Base-by-base conservation (phyloP, 2,329 filamentous ascomycete species). In the Aspergillaceae sp. region DNA sequence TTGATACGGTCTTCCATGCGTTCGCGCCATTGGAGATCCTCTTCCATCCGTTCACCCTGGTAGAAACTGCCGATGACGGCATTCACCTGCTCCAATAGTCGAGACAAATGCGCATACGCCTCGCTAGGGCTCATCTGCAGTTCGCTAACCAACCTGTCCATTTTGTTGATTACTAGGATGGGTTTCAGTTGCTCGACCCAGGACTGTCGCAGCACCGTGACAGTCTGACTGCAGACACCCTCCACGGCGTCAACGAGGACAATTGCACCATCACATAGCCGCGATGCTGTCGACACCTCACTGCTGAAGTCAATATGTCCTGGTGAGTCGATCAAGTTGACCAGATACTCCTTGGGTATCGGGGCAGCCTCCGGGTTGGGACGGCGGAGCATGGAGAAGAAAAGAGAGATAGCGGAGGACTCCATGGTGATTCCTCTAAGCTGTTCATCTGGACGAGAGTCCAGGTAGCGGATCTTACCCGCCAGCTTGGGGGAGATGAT, bases 341-440 rank as follows among this genome's bases (percentile, higher is more conserved):
- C 87, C 51, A 98, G 76, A 62, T 95, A 96, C 67, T 98, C 91
- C 62, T 88, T 88, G 19, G 85, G 77, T 58, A 83, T 78, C 0
- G 87, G 84, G 9, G 74, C 62, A 4, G 80, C 80, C 10, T 88
- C 83, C 2, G 84, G 83, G 1, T 79, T 74, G 34, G 80, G 73
- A 55, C 87, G 80, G 55, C 90, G 79, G 45, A 94, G 73, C 78
- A 97, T 87, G 33, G 90, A 94, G 66, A 98, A 98, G 69, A 86
- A 94, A 32, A 98, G 75, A 0, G 92, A 97, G 53, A 98, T 98
- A 51, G 92, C 92, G 4, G 91, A 97, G 0, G 92, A 97, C 67
- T 98, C 92, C 92, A 98, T 98, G n/a, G 92, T 98, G 62, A 98
- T 98, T 47, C 92, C 92, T 54, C 92, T 84, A 10, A 87, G 79